phyloP scores from a whole-genome alignment of 148 eudicot species.

The Pouteria glomerata region DNA sequence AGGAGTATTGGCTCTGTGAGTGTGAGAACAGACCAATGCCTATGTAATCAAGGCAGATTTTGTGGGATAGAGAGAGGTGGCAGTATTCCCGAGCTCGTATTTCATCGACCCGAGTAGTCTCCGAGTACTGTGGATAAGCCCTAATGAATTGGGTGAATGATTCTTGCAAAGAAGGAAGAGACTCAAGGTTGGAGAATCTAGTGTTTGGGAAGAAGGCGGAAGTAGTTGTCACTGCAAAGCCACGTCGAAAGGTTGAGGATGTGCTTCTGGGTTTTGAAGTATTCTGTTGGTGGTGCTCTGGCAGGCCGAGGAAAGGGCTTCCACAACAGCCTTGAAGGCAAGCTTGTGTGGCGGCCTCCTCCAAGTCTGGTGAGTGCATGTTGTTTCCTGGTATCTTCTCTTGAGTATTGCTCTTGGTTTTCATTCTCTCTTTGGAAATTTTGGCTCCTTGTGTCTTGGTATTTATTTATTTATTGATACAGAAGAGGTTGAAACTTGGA shows the following conservation, averaged over 20 bases:
- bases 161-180: conserved; percentile 68
- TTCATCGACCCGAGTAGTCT: conserved; percentile 51
- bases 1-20: conserved; percentile 51
- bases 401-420: too few species aligned
- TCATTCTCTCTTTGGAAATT: too few species aligned
- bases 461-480: too few species aligned
- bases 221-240: conserved; percentile 42
- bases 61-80: conserved; percentile 63
- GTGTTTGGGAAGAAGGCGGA: conserved; percentile 67
- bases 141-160: conserved; percentile 55
- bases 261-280: conserved; percentile 39
- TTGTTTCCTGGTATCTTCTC: conserved; percentile 16
- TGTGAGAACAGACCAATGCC: conserved; percentile 84
- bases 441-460: background rate
- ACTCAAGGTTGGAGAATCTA: conserved; percentile 66
- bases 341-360: conserved; percentile 42
- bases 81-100: conserved; percentile 62
- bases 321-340: conserved; percentile 57
- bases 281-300: conserved; percentile 31
- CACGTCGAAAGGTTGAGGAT: conserved; percentile 41
- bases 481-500: too few species aligned
- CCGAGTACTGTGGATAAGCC: conserved; percentile 65
- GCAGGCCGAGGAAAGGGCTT: conserved; percentile 29
- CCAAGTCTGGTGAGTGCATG: conserved; percentile 58
- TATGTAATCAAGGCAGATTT: conserved; percentile 79